Conservation (phyloP, 768 basidiomycete genomes). For the Russula abietina region DNA sequence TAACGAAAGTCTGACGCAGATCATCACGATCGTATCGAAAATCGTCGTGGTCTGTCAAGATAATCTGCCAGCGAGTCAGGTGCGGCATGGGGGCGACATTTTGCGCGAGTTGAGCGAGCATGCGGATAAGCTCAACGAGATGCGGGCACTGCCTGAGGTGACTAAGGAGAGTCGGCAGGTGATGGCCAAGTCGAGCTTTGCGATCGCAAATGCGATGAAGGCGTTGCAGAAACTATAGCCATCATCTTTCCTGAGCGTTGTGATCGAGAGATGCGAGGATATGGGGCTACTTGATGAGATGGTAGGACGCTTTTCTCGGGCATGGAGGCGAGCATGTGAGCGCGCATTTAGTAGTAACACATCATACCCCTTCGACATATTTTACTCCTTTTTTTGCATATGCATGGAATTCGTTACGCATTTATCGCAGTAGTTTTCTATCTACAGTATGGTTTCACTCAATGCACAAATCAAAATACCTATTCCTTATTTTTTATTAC, state of each 20-base stretch:
- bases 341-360: not conserved
- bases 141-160: conserved; percentile 74
- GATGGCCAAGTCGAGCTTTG: conserved; percentile 96
- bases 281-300: not conserved
- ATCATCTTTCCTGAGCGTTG: not conserved
- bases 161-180: conserved; percentile 89
- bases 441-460: too few species aligned
- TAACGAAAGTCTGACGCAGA: too few species aligned
- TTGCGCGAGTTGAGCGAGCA: conserved; percentile 80
- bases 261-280: not conserved
- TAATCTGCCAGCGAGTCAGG: conserved; percentile 57
- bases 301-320: too few species aligned
- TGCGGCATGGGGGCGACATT: conserved; percentile 69
- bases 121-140: conserved; percentile 85
- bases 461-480: too few species aligned
- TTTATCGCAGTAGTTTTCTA: conserved; percentile 3
- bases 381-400: not conserved
- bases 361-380: not conserved
- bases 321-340: not conserved
- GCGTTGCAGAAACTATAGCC: conserved; percentile 69
- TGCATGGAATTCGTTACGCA: conserved; percentile 17
- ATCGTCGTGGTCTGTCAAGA: too few species aligned
- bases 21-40: too few species aligned
- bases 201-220: conserved; percentile 95
- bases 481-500: conserved; percentile 33